phyloP scores from a whole-genome alignment of 768 basidiomycete species.

The Neoboletus magnificus region DNA sequence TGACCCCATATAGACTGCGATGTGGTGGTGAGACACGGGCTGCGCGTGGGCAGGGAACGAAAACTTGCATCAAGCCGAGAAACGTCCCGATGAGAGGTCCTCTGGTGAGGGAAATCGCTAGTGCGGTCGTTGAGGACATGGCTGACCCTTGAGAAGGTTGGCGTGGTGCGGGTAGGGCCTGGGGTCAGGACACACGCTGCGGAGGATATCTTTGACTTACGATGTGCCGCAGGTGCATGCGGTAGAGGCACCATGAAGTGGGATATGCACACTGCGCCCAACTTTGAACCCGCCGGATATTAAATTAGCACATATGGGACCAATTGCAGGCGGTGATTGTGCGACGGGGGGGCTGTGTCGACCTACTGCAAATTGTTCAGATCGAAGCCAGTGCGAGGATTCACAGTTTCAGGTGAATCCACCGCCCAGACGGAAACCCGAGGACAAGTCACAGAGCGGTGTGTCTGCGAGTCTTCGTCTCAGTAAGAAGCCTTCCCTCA shows the following conservation, averaged over 20 bases:
- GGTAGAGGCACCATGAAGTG: neutral
- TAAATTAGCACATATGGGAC: too few relatives aligned
- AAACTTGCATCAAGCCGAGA: slow-evolving; percentile 20
- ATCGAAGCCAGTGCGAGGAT: neutral
- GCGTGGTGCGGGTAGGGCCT: neutral
- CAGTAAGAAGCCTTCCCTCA: too few relatives aligned
- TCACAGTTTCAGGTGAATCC: neutral
- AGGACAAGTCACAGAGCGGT: neutral
- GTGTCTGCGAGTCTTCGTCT: too few relatives aligned
- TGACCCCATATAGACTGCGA: slow-evolving; percentile 27
- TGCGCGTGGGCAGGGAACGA: neutral
- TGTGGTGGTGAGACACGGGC: neutral
- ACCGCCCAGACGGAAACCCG: neutral
- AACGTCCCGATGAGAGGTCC: slow-evolving; percentile 29
- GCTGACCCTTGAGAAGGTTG: neutral
- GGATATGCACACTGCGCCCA: too few relatives aligned
- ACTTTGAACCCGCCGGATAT: neutral
- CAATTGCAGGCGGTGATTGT: too few relatives aligned
- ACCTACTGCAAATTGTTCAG: too few relatives aligned
- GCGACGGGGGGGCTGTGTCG: too few relatives aligned
- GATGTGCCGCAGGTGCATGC: neutral
- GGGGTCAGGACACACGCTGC: neutral
- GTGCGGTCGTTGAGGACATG: slow-evolving; percentile 6
- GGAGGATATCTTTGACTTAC: too few relatives aligned
- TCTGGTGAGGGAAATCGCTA: slow-evolving; percentile 15